Percentiles rank a stretch among this genome's conserved stretches.
phyloP scores from a whole-genome alignment of 129 eudicot species.

The Saposhnikovia divaricata region DNA sequence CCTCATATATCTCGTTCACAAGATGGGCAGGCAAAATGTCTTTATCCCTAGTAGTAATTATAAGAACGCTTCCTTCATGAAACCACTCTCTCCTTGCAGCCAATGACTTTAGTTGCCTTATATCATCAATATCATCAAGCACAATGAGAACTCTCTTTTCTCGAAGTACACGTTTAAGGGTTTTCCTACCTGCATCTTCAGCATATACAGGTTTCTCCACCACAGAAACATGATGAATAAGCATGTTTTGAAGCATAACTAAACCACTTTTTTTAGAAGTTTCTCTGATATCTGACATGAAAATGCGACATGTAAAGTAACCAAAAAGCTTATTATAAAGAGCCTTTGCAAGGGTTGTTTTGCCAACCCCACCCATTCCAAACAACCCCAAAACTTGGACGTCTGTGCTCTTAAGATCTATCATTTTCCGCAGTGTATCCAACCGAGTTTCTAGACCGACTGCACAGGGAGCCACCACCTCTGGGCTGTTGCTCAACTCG shows the following conservation, averaged over 20 bases:
- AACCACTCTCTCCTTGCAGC: conserved; percentile 16
- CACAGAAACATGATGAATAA: conserved; percentile 10
- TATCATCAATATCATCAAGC: conserved; percentile 23
- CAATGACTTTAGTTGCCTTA: conserved; percentile 9
- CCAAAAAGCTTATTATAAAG: conserved; percentile 13
- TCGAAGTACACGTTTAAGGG: conserved; percentile 7
- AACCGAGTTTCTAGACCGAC: conserved; percentile 10
- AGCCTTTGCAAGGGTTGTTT: conserved; percentile 33
- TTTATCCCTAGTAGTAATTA: conserved; percentile 19
- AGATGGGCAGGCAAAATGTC: not conserved
- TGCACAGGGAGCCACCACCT: conserved; percentile 8
- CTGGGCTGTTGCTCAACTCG: conserved; percentile 13
- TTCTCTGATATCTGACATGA: conserved; percentile 22
- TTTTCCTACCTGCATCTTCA: not conserved
- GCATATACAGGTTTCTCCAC: not conserved
- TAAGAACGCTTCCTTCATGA: conserved; percentile 21
- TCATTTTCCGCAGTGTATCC: not conserved
- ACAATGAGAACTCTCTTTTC: conserved; percentile 16
- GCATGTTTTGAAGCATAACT: conserved; percentile 8
- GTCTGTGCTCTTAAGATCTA: conserved; percentile 2
- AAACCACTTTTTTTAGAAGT: conserved; percentile 10
- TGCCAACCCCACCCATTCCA: conserved; percentile 27
- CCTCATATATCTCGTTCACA: conserved; percentile 14
- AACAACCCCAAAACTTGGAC: conserved; percentile 17
- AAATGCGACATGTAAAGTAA: conserved; percentile 10